These are phyloP conservation scores for Neonectria sp. DNA, from an alignment of 2,329 filamentous ascomycete species.

Conservation along the genomic window DNA sequence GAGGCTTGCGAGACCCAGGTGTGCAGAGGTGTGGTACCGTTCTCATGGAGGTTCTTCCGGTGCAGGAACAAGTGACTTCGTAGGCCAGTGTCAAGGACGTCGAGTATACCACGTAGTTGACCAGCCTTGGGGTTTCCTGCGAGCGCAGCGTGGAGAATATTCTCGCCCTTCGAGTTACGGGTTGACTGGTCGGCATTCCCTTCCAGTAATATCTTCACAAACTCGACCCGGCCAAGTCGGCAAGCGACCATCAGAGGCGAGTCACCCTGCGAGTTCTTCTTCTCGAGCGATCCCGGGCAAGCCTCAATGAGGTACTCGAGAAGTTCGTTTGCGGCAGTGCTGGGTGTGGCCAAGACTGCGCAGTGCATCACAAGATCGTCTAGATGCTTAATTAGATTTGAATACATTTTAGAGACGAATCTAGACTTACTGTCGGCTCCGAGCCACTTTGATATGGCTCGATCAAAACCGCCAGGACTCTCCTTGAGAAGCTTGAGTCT, in stretches of 20 bases:
- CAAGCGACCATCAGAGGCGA: conserved; percentile 82
- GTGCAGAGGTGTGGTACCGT: conserved; percentile 75
- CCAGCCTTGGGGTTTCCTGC: conserved; percentile 50
- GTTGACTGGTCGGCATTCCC: conserved; percentile 79
- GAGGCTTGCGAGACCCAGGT: conserved; percentile 63
- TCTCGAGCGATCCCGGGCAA: conserved; percentile 74
- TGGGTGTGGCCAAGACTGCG: conserved; percentile 66
- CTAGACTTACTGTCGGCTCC: conserved; percentile 67
- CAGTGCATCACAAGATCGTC: conserved; percentile 78
- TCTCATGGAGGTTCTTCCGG: conserved; percentile 65
- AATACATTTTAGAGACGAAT: conserved; percentile 13
- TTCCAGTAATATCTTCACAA: conserved; percentile 73
- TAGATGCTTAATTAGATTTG: conserved; percentile 49
- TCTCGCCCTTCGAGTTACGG: conserved; percentile 73
- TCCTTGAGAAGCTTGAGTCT: conserved; percentile 74
- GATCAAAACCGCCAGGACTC: conserved; percentile 74
- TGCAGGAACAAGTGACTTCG: conserved; percentile 72
- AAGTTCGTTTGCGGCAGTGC: conserved; percentile 63
- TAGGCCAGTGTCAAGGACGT: conserved; percentile 71
- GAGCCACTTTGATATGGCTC: conserved; percentile 74
- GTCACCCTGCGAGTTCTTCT: conserved; percentile 69
- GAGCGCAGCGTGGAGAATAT: conserved; percentile 76
- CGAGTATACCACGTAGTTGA: conserved; percentile 64
- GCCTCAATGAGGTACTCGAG: conserved; percentile 77
- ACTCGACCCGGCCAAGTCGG: conserved; percentile 65